A percentile compares a stretch with the other conserved stretches of the same genome.
Evolutionary conservation across 1,139 yeast species (phyloP).

Genomic region (Pichia inconspicua): DNA sequence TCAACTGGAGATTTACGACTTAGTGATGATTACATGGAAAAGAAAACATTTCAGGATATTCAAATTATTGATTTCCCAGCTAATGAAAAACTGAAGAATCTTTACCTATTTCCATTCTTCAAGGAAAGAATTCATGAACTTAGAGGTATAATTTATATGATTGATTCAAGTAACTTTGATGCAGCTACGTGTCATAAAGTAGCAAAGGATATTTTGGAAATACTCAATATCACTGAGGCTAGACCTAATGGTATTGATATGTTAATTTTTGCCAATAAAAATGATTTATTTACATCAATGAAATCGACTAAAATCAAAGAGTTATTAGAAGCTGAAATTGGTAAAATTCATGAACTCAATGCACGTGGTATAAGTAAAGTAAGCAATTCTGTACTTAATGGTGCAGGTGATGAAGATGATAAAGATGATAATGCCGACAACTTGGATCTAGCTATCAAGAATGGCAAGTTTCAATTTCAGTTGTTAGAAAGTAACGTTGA

Average conservation of each 20-base stretch:
- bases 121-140: slow-evolving; percentile 39
- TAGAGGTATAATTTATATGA: slow-evolving; percentile 61
- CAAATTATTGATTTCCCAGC: slow-evolving; percentile 80
- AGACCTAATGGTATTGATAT: slow-evolving; percentile 61
- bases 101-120: slow-evolving; percentile 32
- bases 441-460: slow-evolving; percentile 27
- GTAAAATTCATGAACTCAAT: slow-evolving; percentile 43
- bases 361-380: slow-evolving; percentile 37
- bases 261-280: slow-evolving; percentile 72
- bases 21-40: slow-evolving; percentile 17
- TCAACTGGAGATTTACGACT: slow-evolving; percentile 31
- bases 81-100: slow-evolving; percentile 58
- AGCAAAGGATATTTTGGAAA: slow-evolving; percentile 48
- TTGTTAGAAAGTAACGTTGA: slow-evolving; percentile 69
- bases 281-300: slow-evolving; percentile 75
- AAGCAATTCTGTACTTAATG: slow-evolving; percentile 28
- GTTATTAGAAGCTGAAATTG: slow-evolving; percentile 57
- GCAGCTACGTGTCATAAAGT: slow-evolving; percentile 38
- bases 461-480: slow-evolving; percentile 45
- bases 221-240: slow-evolving; percentile 51
- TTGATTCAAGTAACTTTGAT: slow-evolving; percentile 51
- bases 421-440: slow-evolving; percentile 27
- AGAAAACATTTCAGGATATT: slow-evolving; percentile 27
- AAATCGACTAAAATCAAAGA: slow-evolving; percentile 55
- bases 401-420: slow-evolving; percentile 27